These are phyloP conservation scores for Rhodotorula babjevae DNA, from an alignment of 768 basidiomycete genomes.

Conservation along the genomic window DNA sequence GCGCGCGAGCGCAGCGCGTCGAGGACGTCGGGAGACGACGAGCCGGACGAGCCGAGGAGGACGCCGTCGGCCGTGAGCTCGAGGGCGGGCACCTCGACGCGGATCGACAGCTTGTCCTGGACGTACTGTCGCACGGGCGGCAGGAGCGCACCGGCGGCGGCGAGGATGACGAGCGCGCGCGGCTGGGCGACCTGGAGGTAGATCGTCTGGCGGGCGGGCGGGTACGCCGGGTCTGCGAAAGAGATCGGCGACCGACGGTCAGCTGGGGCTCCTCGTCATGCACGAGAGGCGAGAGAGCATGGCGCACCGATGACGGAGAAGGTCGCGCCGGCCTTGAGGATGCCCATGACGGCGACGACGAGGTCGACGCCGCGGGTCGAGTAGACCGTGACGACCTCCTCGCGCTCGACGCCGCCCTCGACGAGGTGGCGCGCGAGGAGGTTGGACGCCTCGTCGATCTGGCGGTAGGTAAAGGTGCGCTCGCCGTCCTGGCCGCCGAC, in stretches of 20 bases:
- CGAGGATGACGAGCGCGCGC: slow-evolving; percentile 80
- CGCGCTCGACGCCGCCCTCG: slow-evolving; percentile 75
- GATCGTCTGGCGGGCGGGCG: slow-evolving; percentile 81
- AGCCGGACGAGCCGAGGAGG: slow-evolving; percentile 60
- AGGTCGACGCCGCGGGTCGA: slow-evolving; percentile 94
- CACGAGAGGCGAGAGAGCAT: not conserved
- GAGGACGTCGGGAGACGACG: slow-evolving; percentile 58
- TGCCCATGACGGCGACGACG: slow-evolving; percentile 92
- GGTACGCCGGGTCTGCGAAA: slow-evolving; percentile 84
- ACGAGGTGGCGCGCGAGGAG: slow-evolving; percentile 84
- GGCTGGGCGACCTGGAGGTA: slow-evolving; percentile 91
- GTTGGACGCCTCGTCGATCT: slow-evolving; percentile 79
- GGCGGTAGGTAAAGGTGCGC: slow-evolving; percentile 65
- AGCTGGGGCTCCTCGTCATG: too few relatives aligned
- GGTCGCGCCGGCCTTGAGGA: slow-evolving; percentile 89
- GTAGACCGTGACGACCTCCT: slow-evolving; percentile 97
- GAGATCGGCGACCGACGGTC: too few relatives aligned
- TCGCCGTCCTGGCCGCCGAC: slow-evolving; percentile 55
- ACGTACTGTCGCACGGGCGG: slow-evolving; percentile 80
- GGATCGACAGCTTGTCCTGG: slow-evolving; percentile 68
- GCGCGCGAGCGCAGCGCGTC: slow-evolving; percentile 53
- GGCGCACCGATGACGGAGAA: slow-evolving; percentile 90
- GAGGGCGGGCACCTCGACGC: slow-evolving; percentile 84
- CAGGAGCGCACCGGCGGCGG: slow-evolving; percentile 76
- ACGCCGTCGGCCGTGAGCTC: slow-evolving; percentile 63